Percentiles rank a stretch among this genome's conserved stretches.
phyloP scores from a whole-genome alignment of 1,139 yeast genomes.

The Magnusiomyces paraingens region DNA sequence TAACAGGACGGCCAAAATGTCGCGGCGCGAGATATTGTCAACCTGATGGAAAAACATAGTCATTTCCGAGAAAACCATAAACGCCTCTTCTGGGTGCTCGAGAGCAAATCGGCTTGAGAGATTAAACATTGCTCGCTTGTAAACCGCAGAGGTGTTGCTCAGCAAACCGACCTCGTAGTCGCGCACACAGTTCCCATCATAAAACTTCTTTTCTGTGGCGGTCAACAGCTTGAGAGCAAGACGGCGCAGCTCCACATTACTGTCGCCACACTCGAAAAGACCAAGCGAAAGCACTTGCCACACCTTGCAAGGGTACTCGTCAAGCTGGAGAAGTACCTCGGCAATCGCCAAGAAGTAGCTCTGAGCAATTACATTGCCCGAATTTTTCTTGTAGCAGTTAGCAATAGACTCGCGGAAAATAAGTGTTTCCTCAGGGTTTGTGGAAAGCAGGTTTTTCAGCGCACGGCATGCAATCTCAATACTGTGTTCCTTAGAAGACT shows the following conservation, averaged over 20 bases:
- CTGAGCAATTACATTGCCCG: conserved; percentile 44
- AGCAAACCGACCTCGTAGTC: conserved; percentile 55
- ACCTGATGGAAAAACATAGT: conserved; percentile 65
- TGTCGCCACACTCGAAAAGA: conserved; percentile 64
- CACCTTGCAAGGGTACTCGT: conserved; percentile 41
- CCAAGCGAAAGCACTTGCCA: conserved; percentile 60
- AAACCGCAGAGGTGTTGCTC: conserved; percentile 64
- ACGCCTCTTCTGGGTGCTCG: conserved; percentile 51
- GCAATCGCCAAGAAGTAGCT: conserved; percentile 68
- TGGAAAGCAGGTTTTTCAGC: conserved; percentile 53
- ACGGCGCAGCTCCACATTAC: conserved; percentile 50
- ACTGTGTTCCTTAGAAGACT: conserved; percentile 52
- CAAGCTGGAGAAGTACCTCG: conserved; percentile 46
- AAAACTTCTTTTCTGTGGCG: conserved; percentile 49
- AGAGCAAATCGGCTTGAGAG: conserved; percentile 58
- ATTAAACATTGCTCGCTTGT: conserved; percentile 68
- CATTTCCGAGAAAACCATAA: conserved; percentile 61
- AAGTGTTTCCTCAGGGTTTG: conserved; percentile 51
- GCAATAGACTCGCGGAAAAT: conserved; percentile 58
- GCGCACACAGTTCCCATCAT: conserved; percentile 42
- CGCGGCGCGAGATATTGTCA: conserved; percentile 55
- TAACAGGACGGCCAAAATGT: conserved; percentile 66
- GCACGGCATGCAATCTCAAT: conserved; percentile 69
- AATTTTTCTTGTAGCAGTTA: conserved; percentile 51
- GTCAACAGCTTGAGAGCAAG: conserved; percentile 56